phyloP scores from a whole-genome alignment of 2,329 filamentous ascomycete genomes.

The Neopestalotiopsis sp. region DNA sequence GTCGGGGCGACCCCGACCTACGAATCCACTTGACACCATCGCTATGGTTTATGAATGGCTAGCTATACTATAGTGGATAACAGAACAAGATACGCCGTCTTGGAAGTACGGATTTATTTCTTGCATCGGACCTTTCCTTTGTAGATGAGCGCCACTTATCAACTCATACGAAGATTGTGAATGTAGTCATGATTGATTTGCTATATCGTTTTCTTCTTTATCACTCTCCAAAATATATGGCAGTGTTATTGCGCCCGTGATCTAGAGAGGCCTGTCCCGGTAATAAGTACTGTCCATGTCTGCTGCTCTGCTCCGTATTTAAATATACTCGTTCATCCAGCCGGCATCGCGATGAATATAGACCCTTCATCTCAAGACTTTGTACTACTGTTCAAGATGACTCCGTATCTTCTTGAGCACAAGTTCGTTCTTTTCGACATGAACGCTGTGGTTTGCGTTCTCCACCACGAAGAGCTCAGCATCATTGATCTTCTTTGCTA shows the following conservation, averaged over 20 bases:
- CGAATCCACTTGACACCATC: constrained; percentile 1
- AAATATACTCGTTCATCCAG: no score
- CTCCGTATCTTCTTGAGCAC: constrained; percentile 34
- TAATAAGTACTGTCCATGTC: no score
- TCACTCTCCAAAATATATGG: no score
- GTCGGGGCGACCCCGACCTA: background rate
- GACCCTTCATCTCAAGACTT: background rate
- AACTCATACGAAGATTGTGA: no score
- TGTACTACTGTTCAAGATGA: constrained; percentile 17
- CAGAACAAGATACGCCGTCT: background rate
- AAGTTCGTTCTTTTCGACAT: constrained; percentile 39
- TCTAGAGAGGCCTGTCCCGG: no score
- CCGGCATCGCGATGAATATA: background rate
- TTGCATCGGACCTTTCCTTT: no score
- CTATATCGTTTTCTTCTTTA: no score
- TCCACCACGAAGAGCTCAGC: constrained; percentile 36
- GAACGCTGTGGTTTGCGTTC: constrained; percentile 43
- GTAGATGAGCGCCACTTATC: no score
- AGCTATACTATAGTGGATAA: background rate
- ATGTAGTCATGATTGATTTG: no score
- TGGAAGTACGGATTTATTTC: background rate
- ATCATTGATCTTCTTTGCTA: constrained; percentile 32
- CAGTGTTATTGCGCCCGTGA: no score
- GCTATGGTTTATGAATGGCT: background rate
- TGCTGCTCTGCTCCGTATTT: no score